Base-by-base conservation (phyloP, 169 alveolate species). In the Pseudocohnilembus persalinus region DNA sequence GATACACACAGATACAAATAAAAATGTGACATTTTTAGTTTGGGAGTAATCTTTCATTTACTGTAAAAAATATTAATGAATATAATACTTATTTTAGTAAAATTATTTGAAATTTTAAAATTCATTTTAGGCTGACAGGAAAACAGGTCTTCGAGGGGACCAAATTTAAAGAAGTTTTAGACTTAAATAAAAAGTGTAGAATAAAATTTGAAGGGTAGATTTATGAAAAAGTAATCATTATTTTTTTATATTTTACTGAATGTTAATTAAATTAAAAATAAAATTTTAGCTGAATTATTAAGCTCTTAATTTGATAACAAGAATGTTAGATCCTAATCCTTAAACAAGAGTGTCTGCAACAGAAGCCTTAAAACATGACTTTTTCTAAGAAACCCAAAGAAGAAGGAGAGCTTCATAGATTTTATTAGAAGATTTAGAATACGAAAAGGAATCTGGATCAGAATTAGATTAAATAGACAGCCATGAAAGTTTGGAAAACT, bases 1-100 rank as follows among this genome's bases (percentile, higher is more conserved):
- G 84, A 85, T 78, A 80, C 85, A 79, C 84, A 79, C 30, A 79
- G 84, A 63, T 79, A 79, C 20, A 63, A 63, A 79, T 74, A 79
- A 79, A 79, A 79, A 79, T 79, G 84, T 64, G 84, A 79, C 29
- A n/a, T 79, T n/a, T 79, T 79, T 29, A 79, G 84, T 64, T 34
- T 79, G 0, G 84, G 84, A 26, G 76, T 79, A 24, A 72, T 79
- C n/a, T 63, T 79, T 63, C 84, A 79, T 30, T 34, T 79, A 0
- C 73, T 79, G 84, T 79, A 79, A 79, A 63, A 0, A 49, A 35
- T 25, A 25, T 11, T 26, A 79, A 28, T 29, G 1, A 20, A 49
- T 25, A 15, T 35, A 35, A 0, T 6, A 1, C 1, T 34, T 77
- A 25, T 27, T 32, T 35, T 0, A 35, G 25, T 29, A 33, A 35